phyloP scores from a whole-genome alignment of 306 rosid genomes.

The Vigna radiata region DNA sequence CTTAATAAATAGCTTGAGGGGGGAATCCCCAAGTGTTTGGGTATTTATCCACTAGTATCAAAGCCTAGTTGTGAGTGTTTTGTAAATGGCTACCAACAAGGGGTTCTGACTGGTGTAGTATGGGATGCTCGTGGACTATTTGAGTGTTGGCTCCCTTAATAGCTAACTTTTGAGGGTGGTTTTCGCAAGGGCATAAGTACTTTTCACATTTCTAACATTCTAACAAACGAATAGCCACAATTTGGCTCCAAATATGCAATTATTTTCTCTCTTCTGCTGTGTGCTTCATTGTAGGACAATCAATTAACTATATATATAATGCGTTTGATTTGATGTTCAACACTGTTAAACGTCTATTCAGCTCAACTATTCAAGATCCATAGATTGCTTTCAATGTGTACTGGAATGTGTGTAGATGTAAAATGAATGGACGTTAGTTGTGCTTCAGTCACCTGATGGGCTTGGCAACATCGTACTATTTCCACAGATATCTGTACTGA shows the following conservation, averaged over 20 bases:
- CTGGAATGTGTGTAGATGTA: neutral
- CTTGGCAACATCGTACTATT: conserved; percentile 2
- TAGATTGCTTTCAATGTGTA: neutral
- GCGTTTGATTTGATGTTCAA: neutral
- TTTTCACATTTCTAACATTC: neutral
- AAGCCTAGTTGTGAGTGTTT: too few relatives aligned
- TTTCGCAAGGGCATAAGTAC: too few relatives aligned
- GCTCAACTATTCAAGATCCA: neutral
- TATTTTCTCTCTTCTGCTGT: neutral
- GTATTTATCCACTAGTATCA: too few relatives aligned
- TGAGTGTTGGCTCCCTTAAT: too few relatives aligned
- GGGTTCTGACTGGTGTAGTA: too few relatives aligned
- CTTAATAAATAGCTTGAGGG: too few relatives aligned
- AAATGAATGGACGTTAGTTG: neutral
- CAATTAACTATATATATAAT: neutral
- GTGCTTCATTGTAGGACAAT: neutral
- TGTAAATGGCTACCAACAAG: too few relatives aligned
- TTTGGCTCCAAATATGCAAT: too few relatives aligned
- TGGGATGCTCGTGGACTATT: too few relatives aligned
- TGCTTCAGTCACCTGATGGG: neutral
- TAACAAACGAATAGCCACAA: neutral
- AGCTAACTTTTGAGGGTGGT: too few relatives aligned
- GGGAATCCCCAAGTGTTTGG: too few relatives aligned
- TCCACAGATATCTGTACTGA: too few relatives aligned
- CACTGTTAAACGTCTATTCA: neutral